Evolutionary conservation across 129 eudicot genomes (phyloP), one percentile per base, ranked within the genome.

Genomic region (Deinandra increscens): DNA sequence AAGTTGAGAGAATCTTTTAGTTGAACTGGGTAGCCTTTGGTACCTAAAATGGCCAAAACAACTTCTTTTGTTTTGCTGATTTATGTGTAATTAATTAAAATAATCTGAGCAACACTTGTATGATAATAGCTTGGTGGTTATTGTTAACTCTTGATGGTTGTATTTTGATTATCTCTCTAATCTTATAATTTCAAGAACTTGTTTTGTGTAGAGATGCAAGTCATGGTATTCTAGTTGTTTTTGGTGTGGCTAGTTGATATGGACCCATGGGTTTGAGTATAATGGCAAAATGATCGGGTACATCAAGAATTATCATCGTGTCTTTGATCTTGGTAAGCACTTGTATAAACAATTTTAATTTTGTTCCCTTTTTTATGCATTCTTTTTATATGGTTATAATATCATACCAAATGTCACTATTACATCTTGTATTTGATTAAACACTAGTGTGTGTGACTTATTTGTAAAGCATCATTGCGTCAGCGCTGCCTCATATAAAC

Each of bases 221-320:
- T 63, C 80, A 92, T 93, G 98, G 98, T 93, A 77, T 87, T 93
- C 82, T 93, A 96, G 98, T 78, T 93, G 68, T 93, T 93, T 70
- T 96, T 36, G n/a, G n/a, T 93, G 89, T 69, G 98, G 98, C 38
- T 93, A 96, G 37, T 83, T 93, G 85, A 92, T 83, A 36, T 93
- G 98, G 98, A 93, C 89, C 85, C 98, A 96, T 5, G 98, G 96
- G 7, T 93, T 93, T 37, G 85, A 84, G 33, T 84, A 82, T 65
- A 95, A 89, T 72, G 98, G 86, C 70, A 93, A 89, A 80, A 79
- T 85, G 51, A 76, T 93, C 9, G 98, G 98, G 45, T 89, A 61
- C 64, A 87, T 93, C 79, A 93, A 87, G 80, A 84, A 88, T 44
- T 93, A 93, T 78, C 82, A 83, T 55, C 89, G 98, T 43, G 96